Evolutionary conservation across 1,284 basidiomycete species (phyloP), one percentile per base, ranked within the genome.

Genomic region (Ustilago lituana): DNA sequence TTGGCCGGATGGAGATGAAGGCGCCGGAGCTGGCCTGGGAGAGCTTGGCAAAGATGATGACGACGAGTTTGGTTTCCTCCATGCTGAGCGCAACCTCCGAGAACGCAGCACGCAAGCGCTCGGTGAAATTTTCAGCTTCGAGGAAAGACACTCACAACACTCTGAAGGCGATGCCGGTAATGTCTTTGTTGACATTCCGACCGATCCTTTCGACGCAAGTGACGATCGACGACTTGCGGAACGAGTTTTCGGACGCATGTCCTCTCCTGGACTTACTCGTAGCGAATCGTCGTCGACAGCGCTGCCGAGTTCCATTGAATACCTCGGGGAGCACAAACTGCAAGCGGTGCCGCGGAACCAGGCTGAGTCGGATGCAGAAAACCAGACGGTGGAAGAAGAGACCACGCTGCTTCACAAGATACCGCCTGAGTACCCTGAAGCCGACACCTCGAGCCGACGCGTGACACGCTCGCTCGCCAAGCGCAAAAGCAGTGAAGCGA

Each of bases 61-160:
- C 36, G 58, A 61, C 41, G 65, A 68, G 19, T 69, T 63, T 50
- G 66, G 66, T 19, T 69, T 69, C 36, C 27, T 69, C 4, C 17
- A 10, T n/a, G 56, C 66, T 11, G 60, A 56, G 14, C 47, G 44
- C n/a, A 39, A 49, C 10, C 4, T 56, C 8, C 40, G 47, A 20
- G 46, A 50, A 10, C 50, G 55, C 19, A 26, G 32, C 7, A 31
- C 46, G 10, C 50, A 32, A 2, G 15, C 19, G 22, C 14, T 23
- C 8, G 41, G 14, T 15, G 44, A 43, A 10, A n/a, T 31, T 1
- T 14, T 52, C 14, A 24, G 27, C 11, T 26, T 29, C 7, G 38
- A 49, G 12, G 40, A 31, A 15, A 24, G 12, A n/a, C 23, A 32
- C 9, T 39, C 32, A n/a, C n/a, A n/a, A n/a, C n/a, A n/a, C n/a